Evolutionary conservation across 768 basidiomycete species (phyloP), one percentile per base, ranked within the genome.

Genomic region (Kwoniella sp.): DNA sequence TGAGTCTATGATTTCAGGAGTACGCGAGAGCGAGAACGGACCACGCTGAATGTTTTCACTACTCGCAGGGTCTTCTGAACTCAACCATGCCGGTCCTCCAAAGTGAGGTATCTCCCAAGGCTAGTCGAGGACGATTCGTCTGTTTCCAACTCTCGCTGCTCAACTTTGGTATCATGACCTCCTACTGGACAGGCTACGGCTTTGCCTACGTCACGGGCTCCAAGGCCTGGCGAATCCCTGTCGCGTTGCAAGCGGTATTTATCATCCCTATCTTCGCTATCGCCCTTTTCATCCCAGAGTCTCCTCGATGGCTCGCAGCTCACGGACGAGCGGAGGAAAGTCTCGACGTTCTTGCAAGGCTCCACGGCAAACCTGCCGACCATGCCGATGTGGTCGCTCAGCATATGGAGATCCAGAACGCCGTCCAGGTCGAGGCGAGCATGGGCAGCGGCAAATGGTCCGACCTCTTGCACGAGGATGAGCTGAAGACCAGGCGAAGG

Each of bases 121-220:
- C 74, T 1, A 53, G 65, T 41, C 69, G 74, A 66, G 72, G 70
- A 4, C 66, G 66, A 41, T 71, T 71, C 41, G 66, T 71, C 29
- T 71, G 70, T 60, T 64, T 68, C 55, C 66, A 67, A 30, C 66
- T 71, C 20, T n/a, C 59, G 8, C 55, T 68, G 15, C 66, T 71
- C 26, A 71, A 71, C 56, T 34, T 58, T 11, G 68, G 68, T 48
- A 68, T 69, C 62, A 61, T 72, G 57, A 48, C 64, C n/a, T 67
- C 71, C 28, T 72, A 74, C 41, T 76, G 75, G 75, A 57, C 65
- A 30, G 73, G 72, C 5, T 77, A 73, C 59, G 73, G 70, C 2
- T 75, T 77, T 66, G 57, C 70, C 26, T 41, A 38, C 31, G 56
- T 63, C 1, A 50, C 59, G 12, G 71, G 69, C 1, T 62, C 68